Conservation (phyloP, 306 rosid genomes). For the Biancaea sappan region DNA sequence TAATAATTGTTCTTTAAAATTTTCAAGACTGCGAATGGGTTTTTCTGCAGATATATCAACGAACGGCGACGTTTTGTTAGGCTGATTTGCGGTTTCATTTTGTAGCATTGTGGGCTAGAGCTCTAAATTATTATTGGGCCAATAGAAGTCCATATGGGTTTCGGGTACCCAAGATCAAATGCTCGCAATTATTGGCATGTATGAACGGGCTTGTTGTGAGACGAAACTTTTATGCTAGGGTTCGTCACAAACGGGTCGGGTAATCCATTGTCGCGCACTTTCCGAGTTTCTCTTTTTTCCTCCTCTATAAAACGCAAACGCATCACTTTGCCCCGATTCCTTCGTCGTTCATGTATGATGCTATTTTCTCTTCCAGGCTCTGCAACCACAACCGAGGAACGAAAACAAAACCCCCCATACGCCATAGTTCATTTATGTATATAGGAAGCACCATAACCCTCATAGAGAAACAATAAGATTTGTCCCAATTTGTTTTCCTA, state of each 20-base stretch:
- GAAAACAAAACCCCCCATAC: neutral
- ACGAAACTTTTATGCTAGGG: slow-evolving; percentile 28
- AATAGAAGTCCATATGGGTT: neutral
- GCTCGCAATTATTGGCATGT: neutral
- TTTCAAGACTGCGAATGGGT: too few species aligned
- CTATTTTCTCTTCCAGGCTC: neutral
- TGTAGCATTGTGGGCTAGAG: neutral
- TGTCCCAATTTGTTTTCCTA: neutral
- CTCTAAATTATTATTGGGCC: neutral
- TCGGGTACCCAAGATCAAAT: neutral
- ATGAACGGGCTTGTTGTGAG: neutral
- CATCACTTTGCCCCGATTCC: neutral
- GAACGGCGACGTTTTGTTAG: neutral
- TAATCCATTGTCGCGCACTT: neutral
- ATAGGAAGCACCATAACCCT: neutral
- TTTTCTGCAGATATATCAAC: neutral
- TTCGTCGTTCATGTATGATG: neutral
- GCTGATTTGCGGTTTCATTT: too few species aligned
- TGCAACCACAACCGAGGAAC: slow-evolving; percentile 20
- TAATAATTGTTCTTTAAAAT: too few species aligned
- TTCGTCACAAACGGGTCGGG: slow-evolving; percentile 45
- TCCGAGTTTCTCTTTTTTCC: neutral
- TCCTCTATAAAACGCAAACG: slow-evolving; percentile 5
- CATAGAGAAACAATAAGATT: neutral
- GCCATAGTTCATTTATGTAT: neutral